phyloP scores from a whole-genome alignment of 1,284 basidiomycete genomes.

The Ganoderma sinense region DNA sequence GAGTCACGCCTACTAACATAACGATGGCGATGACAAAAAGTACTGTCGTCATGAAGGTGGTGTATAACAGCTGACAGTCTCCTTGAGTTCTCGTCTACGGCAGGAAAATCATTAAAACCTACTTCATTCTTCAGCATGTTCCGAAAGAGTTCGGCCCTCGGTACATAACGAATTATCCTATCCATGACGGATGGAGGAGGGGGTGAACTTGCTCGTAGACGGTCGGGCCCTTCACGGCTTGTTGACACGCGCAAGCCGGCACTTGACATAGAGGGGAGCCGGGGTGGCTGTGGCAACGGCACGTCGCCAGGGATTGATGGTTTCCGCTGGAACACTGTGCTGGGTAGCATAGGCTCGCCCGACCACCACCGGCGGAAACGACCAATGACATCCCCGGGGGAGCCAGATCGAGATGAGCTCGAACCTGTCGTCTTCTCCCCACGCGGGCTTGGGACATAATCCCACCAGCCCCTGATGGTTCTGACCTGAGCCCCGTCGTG shows the following conservation, averaged over 20 bases:
- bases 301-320: constrained; percentile 33
- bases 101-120: constrained; percentile 20
- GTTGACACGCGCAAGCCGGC: constrained; percentile 22
- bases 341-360: constrained; percentile 24
- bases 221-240: constrained; percentile 14
- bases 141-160: constrained; percentile 61
- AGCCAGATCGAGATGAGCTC: constrained; percentile 14
- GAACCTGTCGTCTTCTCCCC: constrained; percentile 11
- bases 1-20: constrained; percentile 58
- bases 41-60: constrained; percentile 58
- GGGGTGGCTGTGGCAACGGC: constrained; percentile 36
- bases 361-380: constrained; percentile 29
- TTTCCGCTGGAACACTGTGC: constrained; percentile 37
- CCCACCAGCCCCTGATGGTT: constrained; percentile 59
- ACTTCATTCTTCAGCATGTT: constrained; percentile 66
- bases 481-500: constrained; percentile 30
- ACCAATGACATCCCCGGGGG: constrained; percentile 12
- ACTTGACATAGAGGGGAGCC: constrained; percentile 23
- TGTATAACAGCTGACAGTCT: constrained; percentile 60
- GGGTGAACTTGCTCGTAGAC: constrained; percentile 22
- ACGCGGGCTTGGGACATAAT: constrained; percentile 48
- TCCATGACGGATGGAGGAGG: constrained; percentile 51
- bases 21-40: constrained; percentile 59
- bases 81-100: neutral
- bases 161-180: constrained; percentile 56